Evolutionary conservation across 306 rosid species (phyloP).

Genomic region (Argentina anserina): DNA sequence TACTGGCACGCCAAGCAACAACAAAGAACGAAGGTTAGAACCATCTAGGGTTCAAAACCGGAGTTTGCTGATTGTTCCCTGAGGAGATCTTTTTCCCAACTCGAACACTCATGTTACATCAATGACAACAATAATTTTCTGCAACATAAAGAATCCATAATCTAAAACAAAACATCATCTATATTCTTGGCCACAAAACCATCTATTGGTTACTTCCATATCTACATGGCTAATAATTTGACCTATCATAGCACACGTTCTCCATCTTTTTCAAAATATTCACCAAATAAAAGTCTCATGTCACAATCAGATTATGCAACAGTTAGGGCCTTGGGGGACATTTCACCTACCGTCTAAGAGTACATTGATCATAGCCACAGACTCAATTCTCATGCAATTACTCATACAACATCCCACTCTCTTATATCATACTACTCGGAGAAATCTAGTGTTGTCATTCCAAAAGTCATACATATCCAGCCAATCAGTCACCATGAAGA

Average conservation of each 20-base stretch:
- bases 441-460: conserved; percentile 8
- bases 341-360: conserved; percentile 42
- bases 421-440: conserved; percentile 23
- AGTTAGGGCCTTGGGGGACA: conserved; percentile 24
- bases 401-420: conserved; percentile 11
- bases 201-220: neutral
- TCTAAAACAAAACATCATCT: neutral
- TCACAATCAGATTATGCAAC: conserved; percentile 24
- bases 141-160: neutral
- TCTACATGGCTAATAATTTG: conserved; percentile 13
- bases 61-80: too few relatives aligned
- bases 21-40: too few relatives aligned
- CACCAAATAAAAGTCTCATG: conserved; percentile 2
- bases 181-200: conserved; percentile 24
- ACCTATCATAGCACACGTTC: conserved; percentile 21
- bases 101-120: neutral
- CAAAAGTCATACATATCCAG: conserved; percentile 22
- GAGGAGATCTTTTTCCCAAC: too few relatives aligned
- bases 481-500: conserved; percentile 40
- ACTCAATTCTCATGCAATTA: conserved; percentile 68
- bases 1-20: too few relatives aligned
- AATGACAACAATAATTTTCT: neutral
- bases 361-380: conserved; percentile 48
- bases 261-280: conserved; percentile 8
- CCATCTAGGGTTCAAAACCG: too few relatives aligned